Evolutionary conservation across 2,329 filamentous ascomycete species (phyloP), one percentile per base, ranked within the genome.

Genomic region (Claviceps maximensis): DNA sequence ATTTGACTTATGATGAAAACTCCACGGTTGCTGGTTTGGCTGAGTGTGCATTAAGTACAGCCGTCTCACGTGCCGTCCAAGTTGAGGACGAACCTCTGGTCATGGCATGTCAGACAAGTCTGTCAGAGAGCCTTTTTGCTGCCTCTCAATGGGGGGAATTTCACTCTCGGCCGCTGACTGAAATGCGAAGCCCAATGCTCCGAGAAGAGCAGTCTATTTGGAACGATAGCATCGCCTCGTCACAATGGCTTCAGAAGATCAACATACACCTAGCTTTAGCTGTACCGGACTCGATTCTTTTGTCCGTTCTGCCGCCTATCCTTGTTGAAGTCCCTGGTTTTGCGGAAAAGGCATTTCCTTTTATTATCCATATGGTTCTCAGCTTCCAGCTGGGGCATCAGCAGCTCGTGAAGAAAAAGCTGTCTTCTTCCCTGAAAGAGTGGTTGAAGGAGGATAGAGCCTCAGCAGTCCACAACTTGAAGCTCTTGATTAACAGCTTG

Each of bases 331-430:
- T 91, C 27, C 75, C 79, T 42, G 78, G 79, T 0, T 82, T 96
- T 62, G 85, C 89, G 0, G 78, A 83, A 55, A 78, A 82, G 44
- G 74, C 88, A 0, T 84, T 97, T 49, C 89, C 90, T 0, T 94
- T 87, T 58, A 78, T 97, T 51, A 72, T 95, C 3, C 94, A 98
- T 67, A 73, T 95, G 44, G 82, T 89, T 17, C 74, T 98, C 0
- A 71, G 82, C 1, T 77, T 80, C 42, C 84, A 91, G 60, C 68
- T 78, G n/a, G 76, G 84, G 29, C 74, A 75, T 41, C 76, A 82
- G 29, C 77, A 81, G 56, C 70, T 67, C 1, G 70, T 82, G 33
- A 85, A 83, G 53, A 73, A 76, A 8, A 69, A 70, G 8, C 64
- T 96, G 1, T 95, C 90, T 0, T 71, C 73, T 10, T 75, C 82